Base-by-base conservation (phyloP, 2,329 filamentous ascomycete genomes). In the Diaporthe nobilis region DNA sequence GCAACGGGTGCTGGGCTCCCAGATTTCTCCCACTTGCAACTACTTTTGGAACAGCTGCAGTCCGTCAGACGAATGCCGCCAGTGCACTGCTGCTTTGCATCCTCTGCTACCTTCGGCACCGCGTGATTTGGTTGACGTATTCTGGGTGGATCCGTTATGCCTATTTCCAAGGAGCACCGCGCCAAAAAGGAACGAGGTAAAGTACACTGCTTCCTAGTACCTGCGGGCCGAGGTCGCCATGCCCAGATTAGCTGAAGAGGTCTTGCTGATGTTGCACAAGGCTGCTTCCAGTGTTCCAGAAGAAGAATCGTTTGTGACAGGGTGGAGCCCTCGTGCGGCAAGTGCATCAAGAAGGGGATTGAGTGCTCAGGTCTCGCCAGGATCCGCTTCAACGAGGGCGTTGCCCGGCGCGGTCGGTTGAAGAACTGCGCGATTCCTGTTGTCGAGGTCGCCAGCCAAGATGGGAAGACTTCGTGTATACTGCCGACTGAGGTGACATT, bases 11-110 rank as follows among this genome's bases (percentile, higher is more conserved):
- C 44, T 37, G 28, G 63, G 63, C 31, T 39, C 4, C 22, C 20
- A 25, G 63, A 51, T 53, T 68, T 68, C 63, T 68, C 63, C 63
- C 63, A 51, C 31, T 51, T 51, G 63, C 63, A 68, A 68, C 63
- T 37, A n/a, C 47, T 68, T 68, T 68, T 51, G 63, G 63, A 53
- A 68, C 44, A 34, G 42, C 63, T 25, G 28, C 44, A 12, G 3
- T 10, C n/a, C 44, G 22, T 13, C 47, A 22, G 13, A 17, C 47
- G 22, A 10, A n/a, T 5, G 2, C 22, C 12, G 2, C 1, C 47
- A 28, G 12, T 39, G 47, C 47, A 25, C 22, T 68, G 31, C 28
- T 68, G 31, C 31, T 7, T n/a, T 53, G 15, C 22, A n/a, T 42
- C 31, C 5, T 51, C 44, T 68, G 12, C 20, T 34, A 37, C 8